phyloP scores from a whole-genome alignment of 805 yeast genomes.

The Yarrowia keelungensis region DNA sequence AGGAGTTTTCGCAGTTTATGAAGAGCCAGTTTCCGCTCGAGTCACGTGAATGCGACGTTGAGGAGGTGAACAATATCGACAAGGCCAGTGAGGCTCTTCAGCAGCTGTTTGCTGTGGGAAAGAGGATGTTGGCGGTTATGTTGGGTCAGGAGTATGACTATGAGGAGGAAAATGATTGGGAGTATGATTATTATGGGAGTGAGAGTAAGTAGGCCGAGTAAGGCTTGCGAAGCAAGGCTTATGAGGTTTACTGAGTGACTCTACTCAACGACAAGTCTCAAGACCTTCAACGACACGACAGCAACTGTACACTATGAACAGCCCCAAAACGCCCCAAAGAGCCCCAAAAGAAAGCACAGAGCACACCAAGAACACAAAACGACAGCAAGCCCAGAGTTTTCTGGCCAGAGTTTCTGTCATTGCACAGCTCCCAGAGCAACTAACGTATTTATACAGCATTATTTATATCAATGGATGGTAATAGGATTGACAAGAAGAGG shows the following conservation, averaged over 20 bases:
- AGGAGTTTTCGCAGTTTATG: constrained; percentile 19
- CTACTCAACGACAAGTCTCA: too few species aligned
- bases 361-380: too few species aligned
- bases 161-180: not conserved
- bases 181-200: not conserved
- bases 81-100: constrained; percentile 26
- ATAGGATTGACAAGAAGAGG: not conserved
- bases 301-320: too few species aligned
- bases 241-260: too few species aligned
- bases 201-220: too few species aligned
- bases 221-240: too few species aligned
- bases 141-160: constrained; percentile 16
- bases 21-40: constrained; percentile 28
- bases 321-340: too few species aligned
- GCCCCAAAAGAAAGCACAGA: too few species aligned
- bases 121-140: constrained; percentile 10
- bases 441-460: constrained; percentile 34
- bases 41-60: constrained; percentile 26
- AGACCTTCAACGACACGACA: too few species aligned
- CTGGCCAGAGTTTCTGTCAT: too few species aligned
- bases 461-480: constrained; percentile 27
- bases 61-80: constrained; percentile 19
- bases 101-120: constrained; percentile 28
- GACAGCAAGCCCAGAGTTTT: too few species aligned
- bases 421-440: not conserved